These are phyloP conservation scores for Euclidium syriacum DNA, from an alignment of 345 rosid genomes.

Conservation along the genomic window DNA sequence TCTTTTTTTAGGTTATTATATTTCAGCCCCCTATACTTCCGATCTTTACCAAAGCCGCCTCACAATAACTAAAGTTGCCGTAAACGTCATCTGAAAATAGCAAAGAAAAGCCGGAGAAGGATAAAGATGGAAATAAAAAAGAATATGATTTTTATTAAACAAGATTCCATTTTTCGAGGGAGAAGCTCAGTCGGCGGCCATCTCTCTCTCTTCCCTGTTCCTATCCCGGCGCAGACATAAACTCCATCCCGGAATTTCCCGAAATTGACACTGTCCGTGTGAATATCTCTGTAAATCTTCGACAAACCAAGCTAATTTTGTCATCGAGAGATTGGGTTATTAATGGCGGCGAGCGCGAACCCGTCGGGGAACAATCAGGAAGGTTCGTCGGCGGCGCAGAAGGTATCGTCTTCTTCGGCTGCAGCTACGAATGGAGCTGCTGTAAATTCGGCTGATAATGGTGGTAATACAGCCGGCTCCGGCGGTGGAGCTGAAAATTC, in stretches of 20 bases:
- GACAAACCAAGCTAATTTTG: not conserved
- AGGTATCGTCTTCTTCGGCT: constrained; percentile 33
- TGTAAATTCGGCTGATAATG: constrained; percentile 43
- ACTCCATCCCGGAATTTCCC: not conserved
- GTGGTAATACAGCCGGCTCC: constrained; percentile 22
- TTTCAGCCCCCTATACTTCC: constrained; percentile 15
- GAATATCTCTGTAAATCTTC: not conserved
- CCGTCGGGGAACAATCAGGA: constrained; percentile 50
- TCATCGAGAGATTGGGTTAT: not conserved
- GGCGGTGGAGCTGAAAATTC: constrained; percentile 33
- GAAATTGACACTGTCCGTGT: not conserved
- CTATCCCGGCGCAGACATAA: constrained; percentile 21
- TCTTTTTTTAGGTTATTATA: constrained; percentile 26
- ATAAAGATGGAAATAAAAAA: constrained; percentile 2
- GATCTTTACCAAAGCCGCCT: not conserved
- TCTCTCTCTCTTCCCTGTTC: constrained; percentile 6
- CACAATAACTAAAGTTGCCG: not conserved
- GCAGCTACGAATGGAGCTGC: constrained; percentile 35
- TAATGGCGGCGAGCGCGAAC: constrained; percentile 71
- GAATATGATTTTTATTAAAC: not conserved
- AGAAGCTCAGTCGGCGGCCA: constrained; percentile 25
- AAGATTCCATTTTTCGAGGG: constrained; percentile 29
- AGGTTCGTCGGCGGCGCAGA: constrained; percentile 37
- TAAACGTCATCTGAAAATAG: constrained; percentile 7
- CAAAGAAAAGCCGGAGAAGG: constrained; percentile 20